Evolutionary conservation across 1,139 yeast genomes (phyloP), one percentile per base, ranked within the genome.

Genomic region (Saccharomyces pastorianus): DNA sequence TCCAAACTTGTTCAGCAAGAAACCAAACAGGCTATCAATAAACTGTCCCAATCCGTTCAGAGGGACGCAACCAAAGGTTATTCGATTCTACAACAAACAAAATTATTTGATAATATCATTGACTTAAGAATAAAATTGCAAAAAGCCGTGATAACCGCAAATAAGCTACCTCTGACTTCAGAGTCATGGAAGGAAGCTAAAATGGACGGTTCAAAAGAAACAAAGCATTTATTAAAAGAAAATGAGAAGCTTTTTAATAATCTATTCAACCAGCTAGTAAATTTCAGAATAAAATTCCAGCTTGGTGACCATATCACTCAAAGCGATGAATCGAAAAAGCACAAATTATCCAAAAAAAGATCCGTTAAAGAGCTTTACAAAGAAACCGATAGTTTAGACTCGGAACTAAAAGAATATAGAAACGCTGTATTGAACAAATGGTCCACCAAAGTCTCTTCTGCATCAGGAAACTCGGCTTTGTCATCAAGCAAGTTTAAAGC

Each of bases 51-150:
- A 28, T 75, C 91, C 0, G 82, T 85, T 1, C 81, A 83, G 54
- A 76, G 78, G n/a, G 98, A 93, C 67, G 88, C 96, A 0, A 73
- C 85, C 46, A 93, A 91, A 68, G 99, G 99, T 1, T 83, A 78
- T 64, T 84, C 96, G 1, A 84, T 93, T 8, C 71, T 84, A 53
- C 80, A 83, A 53, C 99, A 95, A 67, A 82, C 86, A 63, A 78
- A 79, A 55, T 67, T 83, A 23, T 91, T 87, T 67, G 99, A 95
- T 61, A 78, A 79, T 23, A 76, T 89, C 48, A 76, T 95, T 27
- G 98, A 93, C 61, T 68, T 84, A 13, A 81, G 99, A 66, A 88
- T 95, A 64, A 88, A 87, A 64, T 65, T 89, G 23, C 99, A 95
- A 67, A 90, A 89, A 65, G 87, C 95, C 1, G 64, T 91, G 49